phyloP scores from a whole-genome alignment of 768 basidiomycete genomes.

The Kwoniella dejecticola region DNA sequence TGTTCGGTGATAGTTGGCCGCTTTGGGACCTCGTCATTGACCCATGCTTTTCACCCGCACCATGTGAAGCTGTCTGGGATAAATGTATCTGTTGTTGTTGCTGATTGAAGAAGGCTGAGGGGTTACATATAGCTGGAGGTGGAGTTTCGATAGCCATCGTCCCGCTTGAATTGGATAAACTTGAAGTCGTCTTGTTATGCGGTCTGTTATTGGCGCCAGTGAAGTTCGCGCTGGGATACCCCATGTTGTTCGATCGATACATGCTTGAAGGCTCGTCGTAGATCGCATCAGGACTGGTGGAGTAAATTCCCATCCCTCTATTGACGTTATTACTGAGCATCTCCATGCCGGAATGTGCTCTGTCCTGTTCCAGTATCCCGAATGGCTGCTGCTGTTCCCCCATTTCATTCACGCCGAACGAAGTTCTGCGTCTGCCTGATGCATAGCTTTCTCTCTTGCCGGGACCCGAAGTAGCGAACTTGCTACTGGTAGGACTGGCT shows the following conservation, averaged over 20 bases:
- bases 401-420: slow-evolving; percentile 5
- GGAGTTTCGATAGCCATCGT: slow-evolving; percentile 35
- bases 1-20: slow-evolving; percentile 33
- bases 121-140: slow-evolving; percentile 9
- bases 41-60: background rate
- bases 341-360: slow-evolving; percentile 21
- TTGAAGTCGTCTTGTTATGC: slow-evolving; percentile 41
- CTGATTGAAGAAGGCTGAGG: slow-evolving; percentile 19
- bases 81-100: background rate
- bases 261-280: slow-evolving; percentile 62
- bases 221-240: slow-evolving; percentile 75
- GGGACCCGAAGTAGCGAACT: slow-evolving; percentile 32
- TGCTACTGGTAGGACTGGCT: slow-evolving; percentile 43
- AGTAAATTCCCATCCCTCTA: slow-evolving; percentile 7
- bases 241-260: slow-evolving; percentile 76
- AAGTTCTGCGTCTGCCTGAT: slow-evolving; percentile 10
- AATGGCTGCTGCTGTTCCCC: slow-evolving; percentile 6
- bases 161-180: slow-evolving; percentile 38
- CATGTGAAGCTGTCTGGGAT: too few species aligned
- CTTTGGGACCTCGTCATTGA: slow-evolving; percentile 16
- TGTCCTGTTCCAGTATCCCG: background rate
- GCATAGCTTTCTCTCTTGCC: slow-evolving; percentile 34
- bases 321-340: slow-evolving; percentile 5
- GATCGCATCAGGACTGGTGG: slow-evolving; percentile 2
- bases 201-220: background rate